phyloP scores from a whole-genome alignment of 225 moss, liverwort and hornwort species.

The Anthoceros angustus region DNA sequence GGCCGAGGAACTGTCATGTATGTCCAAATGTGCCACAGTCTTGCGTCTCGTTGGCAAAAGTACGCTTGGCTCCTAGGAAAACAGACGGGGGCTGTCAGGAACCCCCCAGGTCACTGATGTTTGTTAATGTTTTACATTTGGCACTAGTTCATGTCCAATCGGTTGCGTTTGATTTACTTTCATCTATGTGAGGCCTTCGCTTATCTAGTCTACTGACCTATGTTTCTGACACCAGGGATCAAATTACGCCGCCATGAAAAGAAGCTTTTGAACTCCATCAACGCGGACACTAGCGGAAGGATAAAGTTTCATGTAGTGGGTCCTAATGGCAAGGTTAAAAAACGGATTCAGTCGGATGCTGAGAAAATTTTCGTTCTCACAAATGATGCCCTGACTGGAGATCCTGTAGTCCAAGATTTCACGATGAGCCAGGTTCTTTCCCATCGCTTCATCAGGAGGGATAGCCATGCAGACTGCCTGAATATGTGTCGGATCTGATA shows the following conservation, averaged over 20 bases:
- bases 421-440: constrained; percentile 68
- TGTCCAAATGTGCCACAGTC: constrained; percentile 6
- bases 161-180: too few species aligned
- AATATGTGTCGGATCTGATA: neutral
- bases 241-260: constrained; percentile 92
- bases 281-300: constrained; percentile 60
- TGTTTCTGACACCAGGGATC: constrained; percentile 39
- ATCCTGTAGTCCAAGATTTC: constrained; percentile 65
- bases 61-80: neutral
- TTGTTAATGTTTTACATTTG: too few species aligned
- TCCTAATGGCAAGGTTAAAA: constrained; percentile 65
- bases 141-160: too few species aligned
- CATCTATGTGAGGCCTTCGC: too few species aligned
- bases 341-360: constrained; percentile 59
- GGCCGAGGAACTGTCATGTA: constrained; percentile 77
- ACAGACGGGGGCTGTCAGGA: neutral
- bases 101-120: too few species aligned
- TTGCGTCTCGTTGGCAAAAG: constrained; percentile 1
- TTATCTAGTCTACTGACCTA: too few species aligned
- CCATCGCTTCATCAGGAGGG: too few species aligned
- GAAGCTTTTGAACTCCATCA: constrained; percentile 68
- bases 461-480: too few species aligned
- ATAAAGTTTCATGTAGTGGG: constrained; percentile 56
- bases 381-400: constrained; percentile 80
- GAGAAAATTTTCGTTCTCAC: constrained; percentile 83